These are phyloP conservation scores for Phlebopus sp. DNA, from an alignment of 1,284 basidiomycete species.

Conservation along the genomic window DNA sequence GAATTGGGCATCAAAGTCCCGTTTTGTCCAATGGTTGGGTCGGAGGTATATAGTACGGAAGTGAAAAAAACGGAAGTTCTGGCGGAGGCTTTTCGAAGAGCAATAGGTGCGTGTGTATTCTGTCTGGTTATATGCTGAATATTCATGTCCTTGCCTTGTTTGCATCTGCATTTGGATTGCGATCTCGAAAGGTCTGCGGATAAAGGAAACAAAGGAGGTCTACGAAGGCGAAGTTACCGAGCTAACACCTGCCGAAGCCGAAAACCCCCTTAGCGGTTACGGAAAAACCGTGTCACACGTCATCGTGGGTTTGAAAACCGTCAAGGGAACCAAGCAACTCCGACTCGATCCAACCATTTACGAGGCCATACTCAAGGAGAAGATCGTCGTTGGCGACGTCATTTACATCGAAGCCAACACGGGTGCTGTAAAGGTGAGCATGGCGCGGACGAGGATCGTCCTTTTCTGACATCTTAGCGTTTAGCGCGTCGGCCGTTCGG, in stretches of 20 bases:
- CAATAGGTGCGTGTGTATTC: constrained; percentile 73
- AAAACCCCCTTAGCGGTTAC: constrained; percentile 95
- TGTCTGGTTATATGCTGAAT: neutral
- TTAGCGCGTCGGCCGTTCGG: constrained; percentile 92
- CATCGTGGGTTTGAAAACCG: constrained; percentile 94
- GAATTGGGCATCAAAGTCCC: constrained; percentile 95
- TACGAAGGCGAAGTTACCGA: constrained; percentile 99
- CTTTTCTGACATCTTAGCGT: constrained; percentile 1
- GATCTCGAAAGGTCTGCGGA: constrained; percentile 69
- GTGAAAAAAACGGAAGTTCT: constrained; percentile 99
- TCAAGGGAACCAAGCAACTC: constrained; percentile 97
- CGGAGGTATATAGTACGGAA: constrained; percentile 95
- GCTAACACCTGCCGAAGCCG: constrained; percentile 91
- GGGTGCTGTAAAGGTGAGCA: constrained; percentile 87
- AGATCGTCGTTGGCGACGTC: constrained; percentile 95
- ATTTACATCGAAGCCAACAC: constrained; percentile 95
- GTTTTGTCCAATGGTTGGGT: constrained; percentile 98
- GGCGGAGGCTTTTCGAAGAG: constrained; percentile 92
- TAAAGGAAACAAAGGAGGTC: constrained; percentile 98
- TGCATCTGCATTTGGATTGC: neutral
- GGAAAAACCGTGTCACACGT: constrained; percentile 99
- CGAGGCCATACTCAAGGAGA: constrained; percentile 97
- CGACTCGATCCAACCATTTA: constrained; percentile 94
- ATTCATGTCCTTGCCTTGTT: neutral
- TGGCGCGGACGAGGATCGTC: neutral